Percentiles rank a stretch among this genome's conserved stretches.
phyloP scores from a whole-genome alignment of 2,329 filamentous ascomycete genomes.

The Curvularia sp. region DNA sequence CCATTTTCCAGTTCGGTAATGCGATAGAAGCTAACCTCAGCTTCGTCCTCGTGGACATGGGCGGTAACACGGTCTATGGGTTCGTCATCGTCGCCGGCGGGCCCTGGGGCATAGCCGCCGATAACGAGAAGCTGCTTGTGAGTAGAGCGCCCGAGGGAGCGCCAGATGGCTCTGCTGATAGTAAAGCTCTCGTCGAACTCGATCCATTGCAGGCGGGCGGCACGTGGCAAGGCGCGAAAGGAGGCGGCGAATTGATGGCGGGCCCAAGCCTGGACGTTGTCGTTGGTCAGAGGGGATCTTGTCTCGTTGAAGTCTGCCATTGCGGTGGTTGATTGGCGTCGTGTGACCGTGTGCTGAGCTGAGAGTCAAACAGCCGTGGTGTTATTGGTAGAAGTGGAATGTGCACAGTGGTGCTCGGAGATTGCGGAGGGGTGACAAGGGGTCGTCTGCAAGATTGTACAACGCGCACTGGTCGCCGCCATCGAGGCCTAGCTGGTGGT shows the following conservation, averaged over 20 bases:
- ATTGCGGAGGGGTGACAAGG: slow-evolving; percentile 8
- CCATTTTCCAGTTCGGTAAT: slow-evolving; percentile 26
- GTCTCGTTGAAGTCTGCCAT: slow-evolving; percentile 40
- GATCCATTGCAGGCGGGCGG: slow-evolving; percentile 32
- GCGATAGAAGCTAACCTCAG: slow-evolving; percentile 40
- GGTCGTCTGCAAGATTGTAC: slow-evolving; percentile 10
- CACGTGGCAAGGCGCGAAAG: slow-evolving; percentile 29
- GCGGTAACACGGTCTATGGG: slow-evolving; percentile 34
- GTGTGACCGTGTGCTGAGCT: slow-evolving; percentile 16
- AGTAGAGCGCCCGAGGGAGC: slow-evolving; percentile 34
- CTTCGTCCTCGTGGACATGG: slow-evolving; percentile 38
- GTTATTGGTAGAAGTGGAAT: slow-evolving; percentile 11
- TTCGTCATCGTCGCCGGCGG: slow-evolving; percentile 31
- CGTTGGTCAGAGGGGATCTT: slow-evolving; percentile 34
- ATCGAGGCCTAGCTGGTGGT: slow-evolving; percentile 14
- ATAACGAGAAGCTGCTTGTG: slow-evolving; percentile 41
- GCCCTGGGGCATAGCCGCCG: slow-evolving; percentile 38
- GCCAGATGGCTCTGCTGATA: slow-evolving; percentile 34
- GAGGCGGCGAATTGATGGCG: slow-evolving; percentile 29
- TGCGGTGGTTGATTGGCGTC: slow-evolving; percentile 16
- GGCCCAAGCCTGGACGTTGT: slow-evolving; percentile 35
- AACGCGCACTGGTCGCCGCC: slow-evolving; percentile 14
- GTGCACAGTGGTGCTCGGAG: slow-evolving; percentile 4
- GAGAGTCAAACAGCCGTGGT: slow-evolving; percentile 7
- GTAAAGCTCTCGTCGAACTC: slow-evolving; percentile 36